phyloP scores from a whole-genome alignment of 352 stramenopile genomes.

The Thalassiosira exigua region DNA sequence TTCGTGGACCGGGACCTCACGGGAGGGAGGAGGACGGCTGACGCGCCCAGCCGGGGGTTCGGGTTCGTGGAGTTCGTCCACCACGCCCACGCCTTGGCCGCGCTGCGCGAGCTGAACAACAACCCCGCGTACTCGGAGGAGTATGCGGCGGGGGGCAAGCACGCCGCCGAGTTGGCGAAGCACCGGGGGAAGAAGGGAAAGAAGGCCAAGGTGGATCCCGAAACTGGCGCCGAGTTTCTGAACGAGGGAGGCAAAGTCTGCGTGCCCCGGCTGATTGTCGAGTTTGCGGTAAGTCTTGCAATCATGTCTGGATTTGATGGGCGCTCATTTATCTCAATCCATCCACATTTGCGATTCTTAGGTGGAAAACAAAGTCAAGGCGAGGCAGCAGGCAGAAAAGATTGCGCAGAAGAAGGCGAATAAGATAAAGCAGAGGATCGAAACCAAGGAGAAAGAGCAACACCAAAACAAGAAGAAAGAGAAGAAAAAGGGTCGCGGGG shows the following conservation, averaged over 20 bases:
- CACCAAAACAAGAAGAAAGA: constrained; percentile 19
- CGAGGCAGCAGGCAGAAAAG: constrained; percentile 81
- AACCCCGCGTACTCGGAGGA: constrained; percentile 91
- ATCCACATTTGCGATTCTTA: too few relatives aligned
- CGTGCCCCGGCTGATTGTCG: constrained; percentile 79
- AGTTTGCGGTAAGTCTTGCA: constrained; percentile 74
- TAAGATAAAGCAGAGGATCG: constrained; percentile 71
- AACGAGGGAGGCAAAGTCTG: constrained; percentile 61
- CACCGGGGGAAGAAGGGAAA: constrained; percentile 56
- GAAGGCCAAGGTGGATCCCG: constrained; percentile 30
- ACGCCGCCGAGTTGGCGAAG: constrained; percentile 53
- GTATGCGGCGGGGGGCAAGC: constrained; percentile 66
- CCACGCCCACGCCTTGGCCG: constrained; percentile 95
- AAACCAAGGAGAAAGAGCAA: constrained; percentile 46
- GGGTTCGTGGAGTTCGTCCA: constrained; percentile 98
- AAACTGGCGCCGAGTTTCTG: constrained; percentile 45
- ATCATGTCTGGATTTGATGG: not conserved
- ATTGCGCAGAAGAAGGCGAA: constrained; percentile 74
- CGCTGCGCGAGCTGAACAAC: constrained; percentile 96
- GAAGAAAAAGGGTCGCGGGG: constrained; percentile 58
- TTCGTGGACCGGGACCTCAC: constrained; percentile 79
- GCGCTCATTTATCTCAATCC: too few relatives aligned
- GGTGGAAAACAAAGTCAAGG: constrained; percentile 84
- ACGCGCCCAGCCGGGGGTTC: constrained; percentile 84
- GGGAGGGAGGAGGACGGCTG: constrained; percentile 38